These are phyloP conservation scores for Paecilomyces sp. DNA, from an alignment of 2,329 filamentous ascomycete genomes.

Conservation along the genomic window DNA sequence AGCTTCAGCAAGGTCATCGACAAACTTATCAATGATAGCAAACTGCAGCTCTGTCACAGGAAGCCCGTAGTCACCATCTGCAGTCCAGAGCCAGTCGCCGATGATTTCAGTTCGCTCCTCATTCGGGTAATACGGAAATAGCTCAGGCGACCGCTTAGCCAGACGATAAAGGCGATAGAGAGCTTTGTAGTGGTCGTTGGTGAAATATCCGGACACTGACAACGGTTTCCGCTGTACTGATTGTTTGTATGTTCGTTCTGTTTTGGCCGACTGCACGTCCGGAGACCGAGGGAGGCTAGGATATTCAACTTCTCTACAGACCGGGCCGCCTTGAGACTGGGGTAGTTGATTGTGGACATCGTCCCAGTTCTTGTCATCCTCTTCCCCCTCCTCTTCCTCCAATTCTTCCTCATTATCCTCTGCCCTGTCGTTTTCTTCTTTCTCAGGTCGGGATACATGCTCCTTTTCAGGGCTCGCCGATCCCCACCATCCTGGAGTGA, in stretches of 20 bases:
- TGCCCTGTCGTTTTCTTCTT: background rate
- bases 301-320: background rate
- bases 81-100: slow-evolving; percentile 37
- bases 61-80: slow-evolving; percentile 32
- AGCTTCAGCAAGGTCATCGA: slow-evolving; percentile 26
- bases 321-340: background rate
- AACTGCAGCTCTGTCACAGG: slow-evolving; percentile 36
- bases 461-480: slow-evolving; percentile 1
- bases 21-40: slow-evolving; percentile 34
- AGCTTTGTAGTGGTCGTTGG: slow-evolving; percentile 32
- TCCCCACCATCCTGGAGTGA: slow-evolving; percentile 9
- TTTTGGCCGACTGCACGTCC: background rate
- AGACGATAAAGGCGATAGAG: slow-evolving; percentile 32
- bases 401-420: slow-evolving; percentile 12
- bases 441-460: background rate
- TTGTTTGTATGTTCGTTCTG: slow-evolving; percentile 6
- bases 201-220: slow-evolving; percentile 33
- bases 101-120: slow-evolving; percentile 30
- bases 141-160: slow-evolving; percentile 30
- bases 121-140: slow-evolving; percentile 29
- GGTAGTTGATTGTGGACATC: background rate
- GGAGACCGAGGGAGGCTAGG: background rate
- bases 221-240: slow-evolving; percentile 16
- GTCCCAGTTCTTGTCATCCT: slow-evolving; percentile 1
- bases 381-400: slow-evolving; percentile 5